Percentiles rank a stretch among this genome's conserved stretches.
phyloP scores from a whole-genome alignment of 2,329 filamentous ascomycete species.

The Microsporum audouinii region DNA sequence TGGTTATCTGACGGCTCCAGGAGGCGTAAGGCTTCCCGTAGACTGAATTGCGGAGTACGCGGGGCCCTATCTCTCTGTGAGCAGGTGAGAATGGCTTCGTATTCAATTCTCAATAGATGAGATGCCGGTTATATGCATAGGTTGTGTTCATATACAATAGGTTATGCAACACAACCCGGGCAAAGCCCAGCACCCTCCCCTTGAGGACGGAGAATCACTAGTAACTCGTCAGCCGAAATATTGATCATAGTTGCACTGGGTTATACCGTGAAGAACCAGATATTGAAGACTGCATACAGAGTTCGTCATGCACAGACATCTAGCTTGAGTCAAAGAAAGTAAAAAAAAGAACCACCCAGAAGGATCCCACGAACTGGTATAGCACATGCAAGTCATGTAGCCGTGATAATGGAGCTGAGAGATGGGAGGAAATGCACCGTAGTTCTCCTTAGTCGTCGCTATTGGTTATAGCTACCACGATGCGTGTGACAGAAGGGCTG shows the following conservation, averaged over 20 bases:
- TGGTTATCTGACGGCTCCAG: background rate
- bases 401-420: background rate
- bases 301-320: background rate
- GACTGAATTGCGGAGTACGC: background rate
- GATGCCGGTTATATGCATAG: background rate
- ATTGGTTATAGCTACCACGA: background rate
- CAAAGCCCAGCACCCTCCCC: background rate
- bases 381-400: background rate
- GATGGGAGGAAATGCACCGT: background rate
- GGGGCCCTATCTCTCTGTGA: background rate
- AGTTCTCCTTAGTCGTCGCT: background rate
- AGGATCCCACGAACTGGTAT: background rate
- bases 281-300: background rate
- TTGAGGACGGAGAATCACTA: background rate
- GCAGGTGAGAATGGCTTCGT: background rate
- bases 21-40: background rate
- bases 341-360: background rate
- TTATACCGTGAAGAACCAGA: background rate
- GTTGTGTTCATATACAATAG: background rate
- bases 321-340: background rate
- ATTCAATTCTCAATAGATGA: background rate
- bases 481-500: background rate
- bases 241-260: background rate
- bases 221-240: background rate
- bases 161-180: background rate